Conservation (phyloP, 2,329 filamentous ascomycete species). For the Monosporascus sp. region DNA sequence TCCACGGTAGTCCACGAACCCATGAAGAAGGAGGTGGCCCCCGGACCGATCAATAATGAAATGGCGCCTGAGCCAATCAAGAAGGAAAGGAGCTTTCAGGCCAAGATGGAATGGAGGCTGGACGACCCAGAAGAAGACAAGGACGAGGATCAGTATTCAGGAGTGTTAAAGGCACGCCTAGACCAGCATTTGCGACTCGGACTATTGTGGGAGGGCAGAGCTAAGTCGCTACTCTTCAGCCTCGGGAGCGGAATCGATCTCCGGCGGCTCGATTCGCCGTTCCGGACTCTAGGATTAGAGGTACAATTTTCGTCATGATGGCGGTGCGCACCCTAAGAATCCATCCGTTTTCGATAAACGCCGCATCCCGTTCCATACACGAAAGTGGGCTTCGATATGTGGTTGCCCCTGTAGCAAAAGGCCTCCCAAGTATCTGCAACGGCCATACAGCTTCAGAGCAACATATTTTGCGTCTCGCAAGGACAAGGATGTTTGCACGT, state of each 20-base stretch:
- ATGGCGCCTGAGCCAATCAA: conserved; percentile 7
- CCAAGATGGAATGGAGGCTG: conserved; percentile 42
- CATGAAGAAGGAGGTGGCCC: not conserved
- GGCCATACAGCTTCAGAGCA: too few relatives aligned
- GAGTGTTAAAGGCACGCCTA: conserved; percentile 83
- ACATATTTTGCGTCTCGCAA: too few relatives aligned
- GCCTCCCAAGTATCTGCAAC: too few relatives aligned
- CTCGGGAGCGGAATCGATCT: conserved; percentile 82
- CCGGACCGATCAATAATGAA: conserved; percentile 3
- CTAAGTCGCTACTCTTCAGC: conserved; percentile 90
- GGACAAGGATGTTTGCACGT: too few relatives aligned
- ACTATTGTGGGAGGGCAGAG: conserved; percentile 84
- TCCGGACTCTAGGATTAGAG: conserved; percentile 71
- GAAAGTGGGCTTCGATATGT: too few relatives aligned
- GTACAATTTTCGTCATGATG: conserved; percentile 75
- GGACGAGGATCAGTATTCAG: conserved; percentile 63
- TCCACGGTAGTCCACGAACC: not conserved
- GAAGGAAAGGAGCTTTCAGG: conserved; percentile 40
- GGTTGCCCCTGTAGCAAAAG: too few relatives aligned
- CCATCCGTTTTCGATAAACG: too few relatives aligned
- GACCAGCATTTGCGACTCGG: conserved; percentile 86
- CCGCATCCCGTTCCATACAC: too few relatives aligned
- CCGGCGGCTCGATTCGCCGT: conserved; percentile 68
- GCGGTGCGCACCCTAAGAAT: not conserved
- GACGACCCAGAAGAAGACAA: conserved; percentile 36